phyloP scores from a whole-genome alignment of 371 early-diverging fungal species.

The Syncephalis plumigaleata region DNA sequence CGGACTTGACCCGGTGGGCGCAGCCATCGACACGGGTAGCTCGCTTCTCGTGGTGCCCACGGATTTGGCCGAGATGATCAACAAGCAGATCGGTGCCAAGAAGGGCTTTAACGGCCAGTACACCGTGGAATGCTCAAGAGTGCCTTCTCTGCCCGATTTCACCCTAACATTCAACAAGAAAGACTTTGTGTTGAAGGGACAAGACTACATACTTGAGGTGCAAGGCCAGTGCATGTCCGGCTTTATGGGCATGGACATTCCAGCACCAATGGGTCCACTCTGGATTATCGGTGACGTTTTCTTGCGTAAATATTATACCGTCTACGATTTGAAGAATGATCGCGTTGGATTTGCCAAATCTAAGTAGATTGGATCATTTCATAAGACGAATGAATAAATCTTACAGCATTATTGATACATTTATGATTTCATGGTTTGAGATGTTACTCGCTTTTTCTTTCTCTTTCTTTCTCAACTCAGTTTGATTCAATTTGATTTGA shows the following conservation, averaged over 20 bases:
- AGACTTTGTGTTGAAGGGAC: constrained; percentile 22
- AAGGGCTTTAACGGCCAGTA: constrained; percentile 83
- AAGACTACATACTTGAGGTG: constrained; percentile 70
- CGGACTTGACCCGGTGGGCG: constrained; percentile 34
- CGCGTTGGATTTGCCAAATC: constrained; percentile 31
- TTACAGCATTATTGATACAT: too few species aligned
- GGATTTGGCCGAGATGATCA: constrained; percentile 61
- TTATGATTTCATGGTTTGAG: too few species aligned
- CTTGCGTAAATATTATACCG: constrained; percentile 77
- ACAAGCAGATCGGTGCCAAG: constrained; percentile 70
- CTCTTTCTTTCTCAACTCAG: too few species aligned
- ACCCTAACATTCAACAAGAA: constrained; percentile 55
- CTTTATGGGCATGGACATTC: constrained; percentile 84
- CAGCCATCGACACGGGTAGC: constrained; percentile 70
- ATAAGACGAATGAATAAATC: too few species aligned
- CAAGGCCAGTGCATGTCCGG: constrained; percentile 77
- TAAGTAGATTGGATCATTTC: too few species aligned
- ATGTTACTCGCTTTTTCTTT: too few species aligned
- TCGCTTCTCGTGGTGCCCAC: constrained; percentile 63
- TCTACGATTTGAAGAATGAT: constrained; percentile 74
- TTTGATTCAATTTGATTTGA: too few species aligned
- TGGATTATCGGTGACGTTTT: constrained; percentile 85
- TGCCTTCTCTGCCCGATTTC: constrained; percentile 55
- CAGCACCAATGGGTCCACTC: constrained; percentile 43
- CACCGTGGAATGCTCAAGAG: constrained; percentile 46